Evolutionary conservation across 2,329 filamentous ascomycete genomes (phyloP).

Genomic region (Aspergillus quadricinctus): DNA sequence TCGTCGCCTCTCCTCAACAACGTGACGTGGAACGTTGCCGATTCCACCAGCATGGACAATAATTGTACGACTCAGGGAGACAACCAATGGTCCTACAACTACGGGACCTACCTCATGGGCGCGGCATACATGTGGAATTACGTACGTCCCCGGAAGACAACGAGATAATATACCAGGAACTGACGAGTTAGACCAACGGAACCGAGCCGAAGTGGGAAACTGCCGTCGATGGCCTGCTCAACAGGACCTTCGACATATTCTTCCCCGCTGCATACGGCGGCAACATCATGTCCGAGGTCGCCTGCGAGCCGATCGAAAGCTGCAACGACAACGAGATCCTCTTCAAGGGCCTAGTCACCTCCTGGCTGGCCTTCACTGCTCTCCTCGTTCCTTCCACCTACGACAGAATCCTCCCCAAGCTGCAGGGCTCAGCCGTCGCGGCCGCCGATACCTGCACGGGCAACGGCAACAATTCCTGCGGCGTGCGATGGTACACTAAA

Average conservation of each 20-base stretch:
- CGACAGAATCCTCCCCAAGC: conserved; percentile 52
- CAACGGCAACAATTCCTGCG: conserved; percentile 56
- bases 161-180: not conserved
- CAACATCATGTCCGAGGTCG: conserved; percentile 59
- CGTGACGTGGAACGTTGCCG: conserved; percentile 57
- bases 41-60: conserved; percentile 55
- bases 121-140: conserved; percentile 66
- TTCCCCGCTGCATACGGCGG: conserved; percentile 45
- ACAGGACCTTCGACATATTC: conserved; percentile 45
- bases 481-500: conserved; percentile 57
- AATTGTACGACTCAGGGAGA: conserved; percentile 61
- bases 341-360: conserved; percentile 67
- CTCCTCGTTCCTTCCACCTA: conserved; percentile 59
- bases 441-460: conserved; percentile 62
- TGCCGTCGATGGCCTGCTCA: conserved; percentile 54
- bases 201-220: conserved; percentile 50
- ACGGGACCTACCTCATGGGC: conserved; percentile 56
- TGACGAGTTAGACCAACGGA: conserved; percentile 41
- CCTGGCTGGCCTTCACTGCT: conserved; percentile 60
- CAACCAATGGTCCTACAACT: conserved; percentile 64
- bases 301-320: conserved; percentile 57
- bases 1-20: conserved; percentile 56
- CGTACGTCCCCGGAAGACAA: conserved; percentile 32
- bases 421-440: conserved; percentile 55
- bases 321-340: conserved; percentile 70